A percentile compares a stretch with the other conserved stretches of the same genome.
Conservation (phyloP, 176 grass and related monocot species). For the Aegilops umbellulata region DNA sequence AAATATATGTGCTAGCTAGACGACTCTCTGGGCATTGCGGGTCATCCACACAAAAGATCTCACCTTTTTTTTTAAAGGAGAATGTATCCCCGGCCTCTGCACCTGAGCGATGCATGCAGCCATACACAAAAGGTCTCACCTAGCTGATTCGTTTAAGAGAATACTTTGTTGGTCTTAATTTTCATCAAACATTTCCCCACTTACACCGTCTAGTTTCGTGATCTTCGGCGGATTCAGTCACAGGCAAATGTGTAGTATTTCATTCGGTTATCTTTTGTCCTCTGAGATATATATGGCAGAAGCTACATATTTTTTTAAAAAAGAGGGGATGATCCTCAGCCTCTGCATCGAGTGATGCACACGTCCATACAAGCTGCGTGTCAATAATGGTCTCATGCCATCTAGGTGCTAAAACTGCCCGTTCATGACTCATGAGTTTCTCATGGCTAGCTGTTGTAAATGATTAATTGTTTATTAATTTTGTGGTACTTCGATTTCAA, state of each 20-base stretch:
- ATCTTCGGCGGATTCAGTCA: not conserved
- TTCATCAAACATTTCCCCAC: not conserved
- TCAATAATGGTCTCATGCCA: slow-evolving; percentile 3
- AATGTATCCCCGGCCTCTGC: no score
- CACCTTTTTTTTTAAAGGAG: no score
- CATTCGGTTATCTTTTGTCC: not conserved
- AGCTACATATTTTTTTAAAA: no score
- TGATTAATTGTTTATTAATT: not conserved
- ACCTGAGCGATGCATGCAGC: no score
- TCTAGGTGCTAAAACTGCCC: slow-evolving; percentile 23
- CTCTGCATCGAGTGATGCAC: no score
- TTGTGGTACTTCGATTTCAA: not conserved
- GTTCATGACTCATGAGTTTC: not conserved
- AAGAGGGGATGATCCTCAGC: no score
- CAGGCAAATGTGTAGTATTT: not conserved
- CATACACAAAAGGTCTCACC: not conserved
- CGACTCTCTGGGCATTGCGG: not conserved
- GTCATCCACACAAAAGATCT: not conserved
- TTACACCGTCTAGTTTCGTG: not conserved
- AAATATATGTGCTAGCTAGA: slow-evolving; percentile 10
- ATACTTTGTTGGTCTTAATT: not conserved
- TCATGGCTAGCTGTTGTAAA: slow-evolving; percentile 12
- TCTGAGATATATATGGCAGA: not conserved
- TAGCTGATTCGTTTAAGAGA: not conserved
- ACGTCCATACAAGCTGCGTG: no score